These are phyloP conservation scores for Clonostachys rhizophaga DNA, from an alignment of 2,329 filamentous ascomycete species.

Conservation along the genomic window DNA sequence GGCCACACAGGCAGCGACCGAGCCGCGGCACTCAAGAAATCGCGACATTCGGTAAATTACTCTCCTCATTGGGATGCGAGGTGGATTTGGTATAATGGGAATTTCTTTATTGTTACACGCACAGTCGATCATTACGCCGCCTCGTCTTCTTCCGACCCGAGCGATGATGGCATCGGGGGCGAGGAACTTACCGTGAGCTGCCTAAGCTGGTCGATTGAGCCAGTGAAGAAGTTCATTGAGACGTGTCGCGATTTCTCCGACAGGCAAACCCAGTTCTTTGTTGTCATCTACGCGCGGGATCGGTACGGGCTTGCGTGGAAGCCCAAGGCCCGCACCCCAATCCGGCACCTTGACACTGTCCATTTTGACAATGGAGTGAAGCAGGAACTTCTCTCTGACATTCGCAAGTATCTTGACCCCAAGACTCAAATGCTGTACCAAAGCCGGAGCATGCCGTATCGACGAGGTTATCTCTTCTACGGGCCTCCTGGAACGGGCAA, in stretches of 20 bases:
- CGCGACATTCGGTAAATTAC: conserved; percentile 33
- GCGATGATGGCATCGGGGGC: conserved; percentile 38
- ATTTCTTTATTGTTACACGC: conserved; percentile 37
- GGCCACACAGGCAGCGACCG: conserved; percentile 23
- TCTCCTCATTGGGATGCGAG: conserved; percentile 35
- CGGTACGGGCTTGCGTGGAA: conserved; percentile 42
- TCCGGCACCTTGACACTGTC: conserved; percentile 43
- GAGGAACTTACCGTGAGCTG: conserved; percentile 43
- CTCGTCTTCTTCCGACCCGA: conserved; percentile 27
- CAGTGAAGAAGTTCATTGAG: conserved; percentile 39
- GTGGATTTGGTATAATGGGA: conserved; percentile 44
- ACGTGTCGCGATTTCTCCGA: conserved; percentile 42
- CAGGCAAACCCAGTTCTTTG: conserved; percentile 40
- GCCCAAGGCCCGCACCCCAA: conserved; percentile 40
- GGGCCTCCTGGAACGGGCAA: conserved; percentile 61
- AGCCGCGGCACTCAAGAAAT: conserved; percentile 33
- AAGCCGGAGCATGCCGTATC: conserved; percentile 41
- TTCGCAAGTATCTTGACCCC: conserved; percentile 46
- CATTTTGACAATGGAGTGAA: conserved; percentile 43
- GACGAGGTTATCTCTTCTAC: conserved; percentile 56
- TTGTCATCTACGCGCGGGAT: conserved; percentile 41
- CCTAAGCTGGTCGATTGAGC: conserved; percentile 43
- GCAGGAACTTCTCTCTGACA: conserved; percentile 39
- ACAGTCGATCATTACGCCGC: conserved; percentile 29
- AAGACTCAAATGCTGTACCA: conserved; percentile 53